Percentiles rank a stretch among this genome's conserved stretches.
phyloP scores from a whole-genome alignment of 306 rosid species.

The Quercus engelmannii region DNA sequence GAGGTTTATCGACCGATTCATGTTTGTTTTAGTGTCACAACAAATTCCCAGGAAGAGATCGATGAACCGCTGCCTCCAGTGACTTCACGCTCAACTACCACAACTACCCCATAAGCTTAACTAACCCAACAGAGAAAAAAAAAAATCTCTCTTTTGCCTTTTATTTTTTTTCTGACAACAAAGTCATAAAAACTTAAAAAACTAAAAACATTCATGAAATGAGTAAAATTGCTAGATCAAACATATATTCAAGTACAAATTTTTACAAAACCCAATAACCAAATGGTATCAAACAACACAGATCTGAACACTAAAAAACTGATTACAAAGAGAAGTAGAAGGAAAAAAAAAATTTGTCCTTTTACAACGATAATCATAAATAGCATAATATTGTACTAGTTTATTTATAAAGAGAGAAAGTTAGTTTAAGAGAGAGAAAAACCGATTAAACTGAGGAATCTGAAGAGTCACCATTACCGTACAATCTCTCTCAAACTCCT shows the following conservation, averaged over 20 bases:
- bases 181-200: not conserved
- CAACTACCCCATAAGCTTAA: not conserved
- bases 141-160: not conserved
- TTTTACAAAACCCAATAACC: slow-evolving; percentile 2
- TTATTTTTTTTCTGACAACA: not conserved
- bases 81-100: slow-evolving; percentile 48
- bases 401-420: slow-evolving; percentile 14
- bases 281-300: slow-evolving; percentile 5
- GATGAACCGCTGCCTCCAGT: slow-evolving; percentile 99
- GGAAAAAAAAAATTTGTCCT: not conserved
- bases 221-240: slow-evolving; percentile 14
- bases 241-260: not conserved
- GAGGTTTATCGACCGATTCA: slow-evolving; percentile 99
- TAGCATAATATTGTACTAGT: not conserved
- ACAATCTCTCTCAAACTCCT: slow-evolving; percentile 13
- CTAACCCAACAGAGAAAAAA: not conserved
- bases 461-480: slow-evolving; percentile 41
- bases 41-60: slow-evolving; percentile 88
- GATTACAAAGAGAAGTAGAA: not conserved
- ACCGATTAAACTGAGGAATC: slow-evolving; percentile 41
- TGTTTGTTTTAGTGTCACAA: slow-evolving; percentile 55
- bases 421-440: not conserved
- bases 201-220: not conserved
- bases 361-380: not conserved
- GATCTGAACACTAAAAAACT: slow-evolving; percentile 38